phyloP scores from a whole-genome alignment of 1,284 basidiomycete species.

The Inonotus hispidus region DNA sequence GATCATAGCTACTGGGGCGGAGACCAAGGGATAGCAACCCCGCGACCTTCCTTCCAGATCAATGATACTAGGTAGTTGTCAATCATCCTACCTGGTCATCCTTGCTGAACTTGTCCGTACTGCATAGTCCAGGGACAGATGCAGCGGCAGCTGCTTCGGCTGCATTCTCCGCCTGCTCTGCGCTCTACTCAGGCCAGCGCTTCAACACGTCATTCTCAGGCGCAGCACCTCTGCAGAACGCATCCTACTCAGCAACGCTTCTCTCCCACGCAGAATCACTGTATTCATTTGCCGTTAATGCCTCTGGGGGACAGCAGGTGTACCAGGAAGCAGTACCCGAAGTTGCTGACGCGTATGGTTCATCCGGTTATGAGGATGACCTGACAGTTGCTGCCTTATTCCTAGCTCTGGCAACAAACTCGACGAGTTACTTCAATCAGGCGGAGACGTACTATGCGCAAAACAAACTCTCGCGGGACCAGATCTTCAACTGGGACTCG shows the following conservation, averaged over 20 bases:
- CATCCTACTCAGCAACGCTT: slow-evolving; percentile 65
- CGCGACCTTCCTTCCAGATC: slow-evolving; percentile 73
- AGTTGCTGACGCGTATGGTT: slow-evolving; percentile 63
- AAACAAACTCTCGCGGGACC: slow-evolving; percentile 50
- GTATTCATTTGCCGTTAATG: slow-evolving; percentile 67
- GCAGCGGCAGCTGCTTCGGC: slow-evolving; percentile 78
- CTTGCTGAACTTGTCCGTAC: not conserved
- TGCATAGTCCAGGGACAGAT: slow-evolving; percentile 75
- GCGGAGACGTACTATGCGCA: slow-evolving; percentile 60
- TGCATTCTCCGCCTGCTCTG: slow-evolving; percentile 82
- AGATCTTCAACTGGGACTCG: slow-evolving; percentile 87
- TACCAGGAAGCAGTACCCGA: slow-evolving; percentile 67
- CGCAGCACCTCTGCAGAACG: slow-evolving; percentile 67
- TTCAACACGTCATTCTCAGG: slow-evolving; percentile 48
- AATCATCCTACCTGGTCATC: not conserved
- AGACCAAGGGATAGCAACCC: slow-evolving; percentile 70
- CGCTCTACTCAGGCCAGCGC: slow-evolving; percentile 61
- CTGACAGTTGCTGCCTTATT: slow-evolving; percentile 71
- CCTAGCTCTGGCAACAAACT: slow-evolving; percentile 68
- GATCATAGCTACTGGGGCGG: slow-evolving; percentile 89
- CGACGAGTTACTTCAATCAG: slow-evolving; percentile 54
- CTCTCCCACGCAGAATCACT: slow-evolving; percentile 70
- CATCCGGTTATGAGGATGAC: slow-evolving; percentile 67
- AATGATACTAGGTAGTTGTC: slow-evolving; percentile 47
- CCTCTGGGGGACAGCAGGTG: slow-evolving; percentile 46